Evolutionary conservation across 2,329 filamentous ascomycete genomes (phyloP), one percentile per base, ranked within the genome.

Genomic region (Apiospora koreana): DNA sequence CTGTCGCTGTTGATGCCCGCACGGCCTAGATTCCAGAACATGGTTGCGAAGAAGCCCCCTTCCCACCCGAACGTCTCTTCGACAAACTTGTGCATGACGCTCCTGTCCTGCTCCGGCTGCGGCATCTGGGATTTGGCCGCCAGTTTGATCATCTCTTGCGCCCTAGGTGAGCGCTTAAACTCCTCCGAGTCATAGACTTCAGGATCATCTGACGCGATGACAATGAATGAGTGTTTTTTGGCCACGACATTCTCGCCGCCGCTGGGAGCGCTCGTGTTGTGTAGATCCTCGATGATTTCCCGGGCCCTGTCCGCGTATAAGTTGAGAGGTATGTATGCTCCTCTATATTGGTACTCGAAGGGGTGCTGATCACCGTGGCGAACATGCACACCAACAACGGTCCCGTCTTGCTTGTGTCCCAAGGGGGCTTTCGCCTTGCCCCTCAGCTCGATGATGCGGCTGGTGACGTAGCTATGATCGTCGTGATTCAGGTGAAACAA

Each of bases 41-140:
- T 91, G 75, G 89, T 88, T 18, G 88, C 87, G 81, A 92, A 97
- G 84, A 97, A 97, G 1, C 94, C 94, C 23, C 94, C 94, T 79
- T 97, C 94, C 94, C 94, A 97, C 41, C 94, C 94, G 50, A 93
- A 90, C 1, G 91, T 88, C 77, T 94, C 91, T 71, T 94, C 93
- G 45, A 93, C 86, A 78, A 93, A 93, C 75, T 88, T 89, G 73
- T 87, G 86, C 77, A 92, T 88, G 8, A 86, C 83, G 14, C 82
- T 81, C 31, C 81, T 81, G 71, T 88, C 81, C 3, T 80, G 78
- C 58, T 79, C 80, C 70, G 77, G 81, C 73, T 80, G 80, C 75
- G 83, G 76, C 45, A 83, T 79, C 28, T 82, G 81, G 38, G 83
- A 79, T 77, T 93, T 93, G 67, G 89, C 90, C 10, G 93, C 93